Conservation (phyloP, 352 stramenopile species). For the Phytophthora tubulina region DNA sequence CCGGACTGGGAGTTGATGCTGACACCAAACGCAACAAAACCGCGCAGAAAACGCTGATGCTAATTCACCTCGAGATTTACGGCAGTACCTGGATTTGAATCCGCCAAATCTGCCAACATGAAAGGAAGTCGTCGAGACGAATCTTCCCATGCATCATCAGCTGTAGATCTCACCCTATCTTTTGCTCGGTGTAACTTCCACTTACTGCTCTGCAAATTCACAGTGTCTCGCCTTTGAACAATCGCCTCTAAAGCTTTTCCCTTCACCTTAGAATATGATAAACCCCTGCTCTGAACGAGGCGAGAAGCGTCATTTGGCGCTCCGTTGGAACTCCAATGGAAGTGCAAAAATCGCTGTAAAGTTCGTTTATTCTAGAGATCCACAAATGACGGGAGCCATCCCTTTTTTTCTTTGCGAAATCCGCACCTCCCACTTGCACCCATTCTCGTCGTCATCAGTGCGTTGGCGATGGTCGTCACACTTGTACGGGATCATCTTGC, state of each 20-base stretch:
- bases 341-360: conserved; percentile 8
- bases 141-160: conserved; percentile 4
- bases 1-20: not conserved
- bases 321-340: conserved; percentile 9
- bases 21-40: conserved; percentile 8
- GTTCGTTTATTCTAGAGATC: not conserved
- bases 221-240: conserved; percentile 2
- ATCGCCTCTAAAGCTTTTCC: not conserved
- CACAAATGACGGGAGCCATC: not conserved
- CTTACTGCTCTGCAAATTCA: not conserved
- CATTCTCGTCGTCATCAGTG: not conserved
- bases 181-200: conserved; percentile 20
- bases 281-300: conserved; percentile 2
- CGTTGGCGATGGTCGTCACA: not conserved
- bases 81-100: conserved; percentile 4
- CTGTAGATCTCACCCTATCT: not conserved
- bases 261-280: conserved; percentile 1
- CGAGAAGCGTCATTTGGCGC: not conserved
- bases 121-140: conserved; percentile 10
- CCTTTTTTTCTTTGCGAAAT: not conserved
- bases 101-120: not conserved
- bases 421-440: not conserved
- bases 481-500: not conserved
- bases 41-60: conserved; percentile 12
- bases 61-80: conserved; percentile 14